Base-by-base conservation (phyloP, 2,329 filamentous ascomycete genomes). In the Septoria linicola region DNA sequence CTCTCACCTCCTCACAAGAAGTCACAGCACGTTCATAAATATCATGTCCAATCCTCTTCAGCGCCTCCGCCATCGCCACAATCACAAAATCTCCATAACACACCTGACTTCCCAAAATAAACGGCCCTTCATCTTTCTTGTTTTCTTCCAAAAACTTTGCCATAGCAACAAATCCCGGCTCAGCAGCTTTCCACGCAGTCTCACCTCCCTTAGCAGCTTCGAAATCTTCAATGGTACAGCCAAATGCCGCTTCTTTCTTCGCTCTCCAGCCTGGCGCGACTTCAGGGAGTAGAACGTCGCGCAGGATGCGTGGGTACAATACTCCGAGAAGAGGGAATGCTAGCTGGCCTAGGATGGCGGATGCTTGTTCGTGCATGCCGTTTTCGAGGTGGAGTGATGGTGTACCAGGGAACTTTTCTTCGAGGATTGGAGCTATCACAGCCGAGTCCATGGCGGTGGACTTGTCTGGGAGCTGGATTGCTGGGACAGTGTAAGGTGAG, bases 121-220 rank as follows among this genome's bases (percentile, higher is more conserved):
- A 64, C 0, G 58, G 58, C 5, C 63, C 63, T 8, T 58, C 58
- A 34, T 64, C 58, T 35, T 44, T 45, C 54, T 63, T 62, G 20
- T 54, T 39, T 42, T 54, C 41, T 35, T 49, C 50, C 25, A 65
- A 19, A 20, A 60, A 50, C 27, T 46, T 51, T 13, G 37, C 41
- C 43, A 63, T 19, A 16, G 45, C 51, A 30, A 25, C 42, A 20
- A 60, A 34, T 4, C 57, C 56, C 3, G 58, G 52, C 47, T 58
- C 47, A 2, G 55, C 57, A 21, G 50, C 53, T 41, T 56, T 34
- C 60, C 61, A 65, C 7, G 59, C 61, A 19, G 49, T 34, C 43
- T 63, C 58, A 4, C 61, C 60, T 3, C 57, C 54, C 11, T 51
- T 59, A 6, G 37, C 64, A 51, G 71, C 72, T 1, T 59, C 57